Conservation (phyloP, 2,329 filamentous ascomycete genomes). For the Cordyceps cicadae region DNA sequence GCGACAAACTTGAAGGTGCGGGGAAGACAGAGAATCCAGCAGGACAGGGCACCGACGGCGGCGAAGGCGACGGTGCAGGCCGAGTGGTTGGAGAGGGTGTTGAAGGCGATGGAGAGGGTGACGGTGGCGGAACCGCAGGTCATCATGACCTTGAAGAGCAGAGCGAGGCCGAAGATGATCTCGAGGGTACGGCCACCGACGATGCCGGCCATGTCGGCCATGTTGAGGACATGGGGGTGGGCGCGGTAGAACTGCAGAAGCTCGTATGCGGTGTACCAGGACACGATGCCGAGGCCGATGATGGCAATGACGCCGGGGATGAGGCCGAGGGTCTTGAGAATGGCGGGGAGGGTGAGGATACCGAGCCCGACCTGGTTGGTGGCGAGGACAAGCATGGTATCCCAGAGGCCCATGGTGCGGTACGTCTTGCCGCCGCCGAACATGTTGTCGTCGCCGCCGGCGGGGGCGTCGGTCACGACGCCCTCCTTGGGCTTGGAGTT, state of each 20-base stretch:
- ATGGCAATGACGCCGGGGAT: constrained; percentile 62
- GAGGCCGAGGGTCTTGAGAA: constrained; percentile 59
- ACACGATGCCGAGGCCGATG: constrained; percentile 54
- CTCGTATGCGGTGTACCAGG: constrained; percentile 47
- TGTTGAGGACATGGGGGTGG: constrained; percentile 60
- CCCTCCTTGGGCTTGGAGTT: constrained; percentile 4
- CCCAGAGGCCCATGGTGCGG: constrained; percentile 27
- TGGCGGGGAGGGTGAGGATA: constrained; percentile 63
- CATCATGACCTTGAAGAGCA: constrained; percentile 64
- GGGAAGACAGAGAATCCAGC: constrained; percentile 56
- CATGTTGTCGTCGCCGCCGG: constrained; percentile 4
- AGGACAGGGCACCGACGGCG: constrained; percentile 52
- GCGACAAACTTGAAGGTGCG: constrained; percentile 48
- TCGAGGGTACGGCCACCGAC: constrained; percentile 28
- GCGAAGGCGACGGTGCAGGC: constrained; percentile 61
- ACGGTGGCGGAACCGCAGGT: constrained; percentile 60
- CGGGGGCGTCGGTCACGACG: neutral
- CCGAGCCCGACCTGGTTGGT: constrained; percentile 29
- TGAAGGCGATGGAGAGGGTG: constrained; percentile 58
- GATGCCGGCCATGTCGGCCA: constrained; percentile 59
- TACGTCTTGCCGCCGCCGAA: constrained; percentile 21
- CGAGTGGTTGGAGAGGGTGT: constrained; percentile 54
- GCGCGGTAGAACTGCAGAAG: constrained; percentile 59
- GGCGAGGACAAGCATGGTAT: constrained; percentile 25
- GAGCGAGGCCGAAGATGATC: constrained; percentile 43